Evolutionary conservation across 2,329 filamentous ascomycete genomes (phyloP), one percentile per base, ranked within the genome.

Genomic region (Alternaria dauci): DNA sequence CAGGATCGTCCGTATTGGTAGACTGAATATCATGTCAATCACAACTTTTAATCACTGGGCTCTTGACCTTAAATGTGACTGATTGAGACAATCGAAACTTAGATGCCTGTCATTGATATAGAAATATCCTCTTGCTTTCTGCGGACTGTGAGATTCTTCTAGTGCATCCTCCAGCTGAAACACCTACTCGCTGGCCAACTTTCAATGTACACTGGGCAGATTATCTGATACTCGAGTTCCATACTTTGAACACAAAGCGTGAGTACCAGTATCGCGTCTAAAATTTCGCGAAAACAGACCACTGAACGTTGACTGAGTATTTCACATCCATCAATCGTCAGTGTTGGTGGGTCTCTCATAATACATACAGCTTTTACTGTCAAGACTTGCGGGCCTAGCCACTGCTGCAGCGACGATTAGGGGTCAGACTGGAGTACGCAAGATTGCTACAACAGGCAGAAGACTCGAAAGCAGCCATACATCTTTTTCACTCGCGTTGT

Each of bases 181-280:
- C 8, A 3, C 5, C 4, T 0, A 4, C 16, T n/a, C 3, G n/a
- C 34, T 8, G 8, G 14, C 7, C 5, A 0, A 2, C 1, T 36
- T 36, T 6, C 14, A 36, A 6, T 36, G 20, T 6, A 14, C 6
- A 11, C 11, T 36, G 1, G 14, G 2, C 14, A 16, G 14, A 3
- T 36, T 12, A 12, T 36, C 14, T 36, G 5, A 6, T 36, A 36
- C 14, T 3, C 2, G 14, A 8, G 5, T 36, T 5, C 12, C 6
- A 6, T 16, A 6, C 14, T 36, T 8, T 6, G 14, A n/a, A 12
- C 11, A 36, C 32, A 2, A 16, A 16, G 5, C 32, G 6, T 36
- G 32, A 0, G 32, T 14, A 12, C 32, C 16, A 16, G 5, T 36
- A 14, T 36, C 32, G 14, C 12, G 5, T 16, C 6, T 16, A 5